These are phyloP conservation scores for Dothistroma septosporum DNA, from an alignment of 2,329 filamentous ascomycete species.

Conservation along the genomic window DNA sequence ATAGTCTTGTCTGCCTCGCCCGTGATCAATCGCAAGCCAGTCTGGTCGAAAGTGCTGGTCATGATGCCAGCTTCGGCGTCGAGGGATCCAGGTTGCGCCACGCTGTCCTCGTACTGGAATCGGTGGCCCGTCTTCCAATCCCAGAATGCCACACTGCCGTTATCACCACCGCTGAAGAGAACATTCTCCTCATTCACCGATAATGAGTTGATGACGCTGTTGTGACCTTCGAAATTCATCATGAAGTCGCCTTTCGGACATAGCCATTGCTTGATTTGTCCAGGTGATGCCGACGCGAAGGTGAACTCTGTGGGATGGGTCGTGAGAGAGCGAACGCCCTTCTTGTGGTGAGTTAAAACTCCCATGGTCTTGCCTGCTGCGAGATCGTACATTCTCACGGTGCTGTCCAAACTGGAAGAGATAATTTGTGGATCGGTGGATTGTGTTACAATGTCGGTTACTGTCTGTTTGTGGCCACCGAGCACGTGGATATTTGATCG, in stretches of 20 bases:
- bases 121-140: conserved; percentile 96
- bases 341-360: conserved; percentile 96
- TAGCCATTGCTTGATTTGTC: conserved; percentile 98
- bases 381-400: conserved; percentile 89
- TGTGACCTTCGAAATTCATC: conserved; percentile 98
- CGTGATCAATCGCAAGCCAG: conserved; percentile 81
- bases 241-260: conserved; percentile 97
- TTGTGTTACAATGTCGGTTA: conserved; percentile 85
- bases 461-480: conserved; percentile 82
- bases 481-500: conserved; percentile 93
- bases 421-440: conserved; percentile 96
- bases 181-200: conserved; percentile 93
- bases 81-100: conserved; percentile 87
- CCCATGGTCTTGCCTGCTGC: conserved; percentile 95
- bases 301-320: conserved; percentile 92
- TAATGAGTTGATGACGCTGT: conserved; percentile 91
- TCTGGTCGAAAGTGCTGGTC: conserved; percentile 86
- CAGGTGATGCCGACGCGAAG: conserved; percentile 86
- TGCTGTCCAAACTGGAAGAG: conserved; percentile 84
- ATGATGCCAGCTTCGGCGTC: conserved; percentile 95
- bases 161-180: conserved; percentile 89
- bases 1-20: conserved; percentile 95
- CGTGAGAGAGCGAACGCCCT: conserved; percentile 81
- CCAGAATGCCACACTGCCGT: conserved; percentile 96
- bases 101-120: conserved; percentile 85